These are phyloP conservation scores for Colletotrichum liaoningense DNA, from an alignment of 2,329 filamentous ascomycete species.

Conservation along the genomic window DNA sequence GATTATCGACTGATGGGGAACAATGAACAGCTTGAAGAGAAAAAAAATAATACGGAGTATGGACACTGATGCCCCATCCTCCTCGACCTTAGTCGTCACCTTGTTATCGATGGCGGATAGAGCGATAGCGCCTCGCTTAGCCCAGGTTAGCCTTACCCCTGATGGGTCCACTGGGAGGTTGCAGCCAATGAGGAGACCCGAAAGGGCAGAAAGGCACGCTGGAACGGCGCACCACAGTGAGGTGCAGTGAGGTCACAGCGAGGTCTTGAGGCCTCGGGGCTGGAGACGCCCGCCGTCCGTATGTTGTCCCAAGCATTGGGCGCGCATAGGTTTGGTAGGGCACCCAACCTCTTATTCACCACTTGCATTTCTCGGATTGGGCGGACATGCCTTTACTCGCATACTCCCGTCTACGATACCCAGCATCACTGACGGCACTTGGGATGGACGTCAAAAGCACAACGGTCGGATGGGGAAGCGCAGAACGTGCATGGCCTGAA, in stretches of 20 bases:
- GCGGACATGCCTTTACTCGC: conserved; percentile 1
- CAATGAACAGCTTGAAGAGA: conserved; percentile 35
- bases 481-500: conserved; percentile 29
- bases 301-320: too few relatives aligned
- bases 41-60: conserved; percentile 35
- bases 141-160: conserved; percentile 31
- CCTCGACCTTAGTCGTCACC: conserved; percentile 35
- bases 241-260: conserved; percentile 34
- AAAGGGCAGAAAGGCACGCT: not conserved
- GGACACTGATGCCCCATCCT: conserved; percentile 34
- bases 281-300: conserved; percentile 28
- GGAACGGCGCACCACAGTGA: conserved; percentile 34
- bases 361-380: conserved; percentile 12
- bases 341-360: conserved; percentile 3
- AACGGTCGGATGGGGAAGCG: conserved; percentile 24
- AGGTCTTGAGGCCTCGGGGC: conserved; percentile 15
- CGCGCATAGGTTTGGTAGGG: not conserved
- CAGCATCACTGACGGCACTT: not conserved
- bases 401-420: not conserved
- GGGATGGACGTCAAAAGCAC: conserved; percentile 22
- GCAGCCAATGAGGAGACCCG: not conserved
- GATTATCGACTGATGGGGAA: conserved; percentile 36
- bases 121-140: conserved; percentile 37
- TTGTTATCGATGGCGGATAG: conserved; percentile 36
- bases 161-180: not conserved